Evolutionary conservation across 139 green algal genomes (phyloP).

Genomic region (Pleodorina starrii): DNA sequence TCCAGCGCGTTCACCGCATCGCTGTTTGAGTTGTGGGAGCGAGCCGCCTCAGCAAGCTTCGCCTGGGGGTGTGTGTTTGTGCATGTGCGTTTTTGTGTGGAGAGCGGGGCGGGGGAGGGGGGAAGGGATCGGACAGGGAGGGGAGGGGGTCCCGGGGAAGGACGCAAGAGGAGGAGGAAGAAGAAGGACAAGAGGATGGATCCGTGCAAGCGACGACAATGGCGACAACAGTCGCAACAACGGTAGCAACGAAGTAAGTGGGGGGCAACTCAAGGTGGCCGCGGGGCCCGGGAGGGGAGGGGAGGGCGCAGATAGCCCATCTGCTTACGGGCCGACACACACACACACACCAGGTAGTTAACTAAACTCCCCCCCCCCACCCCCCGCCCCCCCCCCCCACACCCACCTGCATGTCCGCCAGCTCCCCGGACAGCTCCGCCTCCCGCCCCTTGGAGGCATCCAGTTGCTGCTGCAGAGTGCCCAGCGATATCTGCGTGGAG

Average conservation of each 20-base stretch:
- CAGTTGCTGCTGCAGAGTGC: constrained; percentile 26
- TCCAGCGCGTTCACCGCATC: constrained; percentile 41
- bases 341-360: too few species aligned
- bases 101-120: neutral
- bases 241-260: too few species aligned
- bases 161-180: too few species aligned
- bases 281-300: too few species aligned
- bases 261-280: too few species aligned
- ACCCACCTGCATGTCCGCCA: constrained; percentile 29
- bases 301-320: too few species aligned
- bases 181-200: too few species aligned
- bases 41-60: constrained; percentile 16
- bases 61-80: neutral
- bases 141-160: neutral
- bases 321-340: too few species aligned
- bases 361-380: neutral
- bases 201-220: too few species aligned
- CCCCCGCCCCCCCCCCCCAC: neutral
- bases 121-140: neutral
- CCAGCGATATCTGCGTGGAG: constrained; percentile 1
- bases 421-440: constrained; percentile 13
- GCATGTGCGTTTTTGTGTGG: neutral
- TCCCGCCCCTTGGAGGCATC: constrained; percentile 7
- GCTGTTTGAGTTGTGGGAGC: constrained; percentile 24
- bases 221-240: too few species aligned